Percentiles rank a stretch among this genome's conserved stretches.
These are phyloP conservation scores for Cladosporium cucumerinum DNA, from an alignment of 2,329 filamentous ascomycete genomes.

Conservation along the genomic window DNA sequence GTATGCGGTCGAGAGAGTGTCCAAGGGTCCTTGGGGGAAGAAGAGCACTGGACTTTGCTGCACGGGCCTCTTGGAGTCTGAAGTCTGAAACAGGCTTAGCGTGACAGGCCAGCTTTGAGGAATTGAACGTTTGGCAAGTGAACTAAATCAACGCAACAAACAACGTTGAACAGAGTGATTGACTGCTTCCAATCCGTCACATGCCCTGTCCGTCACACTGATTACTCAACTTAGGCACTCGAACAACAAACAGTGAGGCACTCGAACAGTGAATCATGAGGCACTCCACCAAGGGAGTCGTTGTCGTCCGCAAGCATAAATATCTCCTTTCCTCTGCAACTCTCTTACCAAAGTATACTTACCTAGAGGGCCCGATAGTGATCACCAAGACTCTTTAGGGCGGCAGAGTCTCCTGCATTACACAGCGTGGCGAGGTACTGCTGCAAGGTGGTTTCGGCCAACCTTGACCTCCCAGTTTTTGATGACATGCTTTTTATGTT, in stretches of 20 bases:
- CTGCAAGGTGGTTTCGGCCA: constrained; percentile 10
- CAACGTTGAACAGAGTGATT: background rate
- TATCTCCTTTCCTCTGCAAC: background rate
- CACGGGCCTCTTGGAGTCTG: background rate
- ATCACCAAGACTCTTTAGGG: constrained; percentile 16
- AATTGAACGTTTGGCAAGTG: background rate
- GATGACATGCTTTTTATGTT: background rate
- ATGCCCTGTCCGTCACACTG: background rate
- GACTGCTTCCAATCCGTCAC: background rate
- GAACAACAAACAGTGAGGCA: background rate
- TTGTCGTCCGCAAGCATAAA: background rate
- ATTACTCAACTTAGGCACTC: background rate
- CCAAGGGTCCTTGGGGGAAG: background rate
- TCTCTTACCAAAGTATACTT: background rate
- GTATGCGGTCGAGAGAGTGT: background rate
- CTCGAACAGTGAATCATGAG: no score
- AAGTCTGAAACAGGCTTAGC: background rate
- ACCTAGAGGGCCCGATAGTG: constrained; percentile 5
- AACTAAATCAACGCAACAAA: background rate
- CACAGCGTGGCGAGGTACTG: constrained; percentile 19
- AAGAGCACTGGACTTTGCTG: background rate
- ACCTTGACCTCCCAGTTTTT: constrained; percentile 5
- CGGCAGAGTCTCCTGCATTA: constrained; percentile 14
- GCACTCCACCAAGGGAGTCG: background rate
- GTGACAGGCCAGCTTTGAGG: background rate